Evolutionary conservation across 345 rosid genomes (phyloP), one percentile per base, ranked within the genome.

Genomic region (Eutrema yunnanense): DNA sequence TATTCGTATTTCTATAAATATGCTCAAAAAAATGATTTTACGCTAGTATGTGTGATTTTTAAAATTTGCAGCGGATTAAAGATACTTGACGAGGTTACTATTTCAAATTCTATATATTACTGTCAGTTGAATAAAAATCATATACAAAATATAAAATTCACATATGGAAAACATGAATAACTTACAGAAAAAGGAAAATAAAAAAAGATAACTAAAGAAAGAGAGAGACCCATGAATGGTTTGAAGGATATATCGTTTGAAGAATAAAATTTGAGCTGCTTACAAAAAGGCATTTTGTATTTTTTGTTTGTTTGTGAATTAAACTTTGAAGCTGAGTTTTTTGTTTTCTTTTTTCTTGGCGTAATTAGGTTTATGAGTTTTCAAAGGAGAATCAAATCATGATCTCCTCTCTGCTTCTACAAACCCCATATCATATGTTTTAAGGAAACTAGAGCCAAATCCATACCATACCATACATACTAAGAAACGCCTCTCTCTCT

Each of bases 1-100:
- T 69, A 75, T 75, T 69, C 70, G 52, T 69, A 16, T 54, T 69
- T 64, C 79, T 37, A 34, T 65, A 73, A 5, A 9, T 36, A 55
- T 9, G 30, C 55, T 10, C n/a, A 10, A 36, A 8, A 7, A n/a
- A 6, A 9, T 69, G 41, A 38, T 37, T 49, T 47, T 40, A 6
- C n/a, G 0, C n/a, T 43, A 10, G 4, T 40, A 9, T 5, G 38
- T 13, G 41, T 26, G 37, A 6, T 6, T 27, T 27, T 54, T 9
- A 0, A 54, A 56, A 19, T 43, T 55, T 9, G 33, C 52, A 29
- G 14, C 4, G 12, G 51, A 41, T 42, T 38, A 10, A 22, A 14
- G 27, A 50, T 51, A 1, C 5, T 19, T 33, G 32, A 51, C 29
- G 27, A 52, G 29, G 36, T 40, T n/a, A 8, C 14, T 11, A 19